A percentile compares a stretch with the other conserved stretches of the same genome.
Evolutionary conservation across 495 filamentous ascomycete species (phyloP).

Genomic region (Hamigera avellanea): DNA sequence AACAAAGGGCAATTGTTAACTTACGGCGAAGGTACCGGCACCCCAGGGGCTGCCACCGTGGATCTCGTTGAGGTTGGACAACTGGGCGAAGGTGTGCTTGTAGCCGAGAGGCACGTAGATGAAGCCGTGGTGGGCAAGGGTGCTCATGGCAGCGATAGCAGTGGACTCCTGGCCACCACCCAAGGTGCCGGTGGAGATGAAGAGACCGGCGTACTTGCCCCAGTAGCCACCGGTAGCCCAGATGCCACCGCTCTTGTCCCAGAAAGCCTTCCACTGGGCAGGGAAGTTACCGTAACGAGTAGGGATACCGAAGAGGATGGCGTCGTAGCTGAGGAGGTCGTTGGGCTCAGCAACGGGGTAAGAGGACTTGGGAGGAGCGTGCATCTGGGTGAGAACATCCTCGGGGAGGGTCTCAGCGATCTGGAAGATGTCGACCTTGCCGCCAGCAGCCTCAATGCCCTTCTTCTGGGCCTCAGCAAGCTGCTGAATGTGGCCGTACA

Average conservation of each 20-base stretch:
- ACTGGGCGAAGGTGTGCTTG: slow-evolving; percentile 57
- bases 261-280: slow-evolving; percentile 89
- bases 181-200: slow-evolving; percentile 68
- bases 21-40: slow-evolving; percentile 80
- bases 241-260: slow-evolving; percentile 69
- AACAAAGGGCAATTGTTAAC: slow-evolving; percentile 11
- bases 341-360: slow-evolving; percentile 57
- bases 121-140: slow-evolving; percentile 86
- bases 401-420: slow-evolving; percentile 76
- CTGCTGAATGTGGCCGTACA: slow-evolving; percentile 83
- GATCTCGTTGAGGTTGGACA: slow-evolving; percentile 61
- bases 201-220: slow-evolving; percentile 88
- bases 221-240: slow-evolving; percentile 63
- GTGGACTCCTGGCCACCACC: slow-evolving; percentile 95
- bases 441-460: slow-evolving; percentile 83
- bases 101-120: slow-evolving; percentile 93
- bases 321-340: slow-evolving; percentile 70
- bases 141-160: slow-evolving; percentile 70
- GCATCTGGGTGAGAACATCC: slow-evolving; percentile 78
- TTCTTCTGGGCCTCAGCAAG: slow-evolving; percentile 83
- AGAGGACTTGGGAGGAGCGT: slow-evolving; percentile 69
- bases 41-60: slow-evolving; percentile 88
- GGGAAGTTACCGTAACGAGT: slow-evolving; percentile 99
- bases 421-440: slow-evolving; percentile 67
- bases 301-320: slow-evolving; percentile 88